Evolutionary conservation across 2,329 filamentous ascomycete genomes (phyloP).

Genomic region (Aspergillus piperis): DNA sequence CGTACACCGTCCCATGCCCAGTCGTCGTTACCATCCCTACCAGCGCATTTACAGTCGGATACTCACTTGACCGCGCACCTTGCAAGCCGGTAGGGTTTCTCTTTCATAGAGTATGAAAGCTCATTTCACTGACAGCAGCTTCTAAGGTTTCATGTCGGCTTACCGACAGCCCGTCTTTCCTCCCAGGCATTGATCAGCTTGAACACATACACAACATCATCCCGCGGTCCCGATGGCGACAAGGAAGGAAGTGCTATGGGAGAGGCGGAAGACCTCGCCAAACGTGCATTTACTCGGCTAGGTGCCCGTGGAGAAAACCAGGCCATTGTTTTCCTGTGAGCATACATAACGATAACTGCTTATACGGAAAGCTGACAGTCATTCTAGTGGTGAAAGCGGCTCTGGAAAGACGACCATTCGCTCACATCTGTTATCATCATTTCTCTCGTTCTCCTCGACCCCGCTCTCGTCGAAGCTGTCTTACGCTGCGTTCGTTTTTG

Average conservation of each 20-base stretch:
- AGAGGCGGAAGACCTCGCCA: conserved; percentile 88
- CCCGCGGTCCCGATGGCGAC: conserved; percentile 83
- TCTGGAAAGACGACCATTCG: conserved; percentile 94
- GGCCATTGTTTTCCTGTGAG: conserved; percentile 87
- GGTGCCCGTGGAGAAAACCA: conserved; percentile 92
- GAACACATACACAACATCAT: conserved; percentile 90
- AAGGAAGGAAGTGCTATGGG: conserved; percentile 91
- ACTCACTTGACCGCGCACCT: conserved; percentile 55
- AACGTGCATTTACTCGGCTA: conserved; percentile 79
- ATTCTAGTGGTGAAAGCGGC: conserved; percentile 82
- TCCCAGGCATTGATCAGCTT: conserved; percentile 88
- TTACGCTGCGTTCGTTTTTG: conserved; percentile 91
- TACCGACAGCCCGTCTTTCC: conserved; percentile 84
- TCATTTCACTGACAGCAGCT: conserved; percentile 43
- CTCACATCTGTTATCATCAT: conserved; percentile 79
- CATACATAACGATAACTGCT: conserved; percentile 23
- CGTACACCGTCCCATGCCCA: conserved; percentile 66
- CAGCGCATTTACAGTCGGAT: conserved; percentile 63
- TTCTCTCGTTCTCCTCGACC: conserved; percentile 87
- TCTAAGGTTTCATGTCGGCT: conserved; percentile 86
- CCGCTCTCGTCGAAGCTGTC: conserved; percentile 92
- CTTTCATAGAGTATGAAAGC: neutral
- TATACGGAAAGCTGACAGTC: conserved; percentile 20
- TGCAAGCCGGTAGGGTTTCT: conserved; percentile 47
- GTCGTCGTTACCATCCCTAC: conserved; percentile 83